phyloP scores from a whole-genome alignment of 768 basidiomycete species.

The Nevesoporus exiguus region DNA sequence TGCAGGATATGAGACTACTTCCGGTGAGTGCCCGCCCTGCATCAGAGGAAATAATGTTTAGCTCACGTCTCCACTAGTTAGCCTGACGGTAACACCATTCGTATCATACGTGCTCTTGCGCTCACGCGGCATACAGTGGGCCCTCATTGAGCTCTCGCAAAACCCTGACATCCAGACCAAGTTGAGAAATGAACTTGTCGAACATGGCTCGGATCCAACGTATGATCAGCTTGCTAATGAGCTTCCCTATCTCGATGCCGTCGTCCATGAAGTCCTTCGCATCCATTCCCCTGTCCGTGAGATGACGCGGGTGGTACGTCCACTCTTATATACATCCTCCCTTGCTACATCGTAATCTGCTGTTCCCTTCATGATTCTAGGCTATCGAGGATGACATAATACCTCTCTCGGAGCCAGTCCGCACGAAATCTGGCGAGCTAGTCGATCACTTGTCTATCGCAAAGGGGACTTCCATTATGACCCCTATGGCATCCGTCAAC shows the following conservation, averaged over 20 bases:
- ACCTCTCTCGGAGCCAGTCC: not conserved
- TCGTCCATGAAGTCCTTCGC: conserved; percentile 42
- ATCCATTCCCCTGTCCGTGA: conserved; percentile 39
- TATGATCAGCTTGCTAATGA: not conserved
- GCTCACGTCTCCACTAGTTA: conserved; percentile 10
- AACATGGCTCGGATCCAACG: not conserved
- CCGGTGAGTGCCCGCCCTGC: conserved; percentile 8
- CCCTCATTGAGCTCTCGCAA: not conserved
- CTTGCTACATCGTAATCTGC: not conserved
- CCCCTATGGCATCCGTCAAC: conserved; percentile 49
- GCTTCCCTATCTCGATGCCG: not conserved
- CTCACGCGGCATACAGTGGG: conserved; percentile 11
- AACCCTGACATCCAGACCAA: not conserved
- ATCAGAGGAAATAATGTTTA: not conserved
- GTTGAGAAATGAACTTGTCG: not conserved
- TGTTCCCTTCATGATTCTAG: conserved; percentile 18
- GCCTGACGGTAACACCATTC: conserved; percentile 16
- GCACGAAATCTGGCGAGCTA: conserved; percentile 36
- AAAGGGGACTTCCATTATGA: conserved; percentile 42
- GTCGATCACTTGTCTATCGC: conserved; percentile 41
- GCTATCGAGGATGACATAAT: conserved; percentile 39
- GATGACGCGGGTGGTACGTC: conserved; percentile 4
- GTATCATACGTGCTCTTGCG: not conserved
- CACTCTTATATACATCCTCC: not conserved
- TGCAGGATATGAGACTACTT: conserved; percentile 25